Evolutionary conservation across 345 rosid species (phyloP).

Genomic region (Bruguiera sexangula): DNA sequence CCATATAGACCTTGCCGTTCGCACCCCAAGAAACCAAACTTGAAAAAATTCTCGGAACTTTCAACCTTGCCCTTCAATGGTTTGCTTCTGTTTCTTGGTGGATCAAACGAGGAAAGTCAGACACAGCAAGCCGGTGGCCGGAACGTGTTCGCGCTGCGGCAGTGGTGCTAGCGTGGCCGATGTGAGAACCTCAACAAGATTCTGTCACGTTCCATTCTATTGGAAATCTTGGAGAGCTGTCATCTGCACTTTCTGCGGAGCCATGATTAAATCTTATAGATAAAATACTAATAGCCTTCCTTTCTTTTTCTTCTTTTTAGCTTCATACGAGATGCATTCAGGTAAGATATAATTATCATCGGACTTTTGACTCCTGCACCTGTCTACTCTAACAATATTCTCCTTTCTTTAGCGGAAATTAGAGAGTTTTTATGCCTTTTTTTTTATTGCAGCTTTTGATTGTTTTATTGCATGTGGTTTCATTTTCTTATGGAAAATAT

Average conservation of each 20-base stretch:
- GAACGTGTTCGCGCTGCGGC: constrained; percentile 58
- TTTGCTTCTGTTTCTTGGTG: constrained; percentile 68
- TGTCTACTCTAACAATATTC: too few species aligned
- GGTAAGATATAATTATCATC: too few species aligned
- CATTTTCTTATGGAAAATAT: too few species aligned
- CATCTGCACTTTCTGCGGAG: constrained; percentile 65
- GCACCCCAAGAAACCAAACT: too few species aligned
- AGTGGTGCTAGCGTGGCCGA: constrained; percentile 63
- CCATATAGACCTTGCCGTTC: background rate
- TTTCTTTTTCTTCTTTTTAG: background rate
- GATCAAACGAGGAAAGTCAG: constrained; percentile 55
- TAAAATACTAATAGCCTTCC: constrained; percentile 9
- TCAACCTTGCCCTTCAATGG: constrained; percentile 37
- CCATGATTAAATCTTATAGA: constrained; percentile 64
- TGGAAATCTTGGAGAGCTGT: constrained; percentile 70
- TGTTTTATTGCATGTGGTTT: too few species aligned
- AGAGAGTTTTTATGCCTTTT: too few species aligned
- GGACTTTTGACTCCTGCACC: too few species aligned
- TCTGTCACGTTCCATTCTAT: constrained; percentile 59
- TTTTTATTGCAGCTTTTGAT: too few species aligned
- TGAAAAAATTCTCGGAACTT: background rate
- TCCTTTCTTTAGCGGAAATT: too few species aligned
- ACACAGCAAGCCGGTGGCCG: constrained; percentile 69
- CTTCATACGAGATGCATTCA: background rate
- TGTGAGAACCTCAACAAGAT: constrained; percentile 62